phyloP scores from a whole-genome alignment of 225 moss, liverwort and hornwort species.

The Straminergon stramineum region DNA sequence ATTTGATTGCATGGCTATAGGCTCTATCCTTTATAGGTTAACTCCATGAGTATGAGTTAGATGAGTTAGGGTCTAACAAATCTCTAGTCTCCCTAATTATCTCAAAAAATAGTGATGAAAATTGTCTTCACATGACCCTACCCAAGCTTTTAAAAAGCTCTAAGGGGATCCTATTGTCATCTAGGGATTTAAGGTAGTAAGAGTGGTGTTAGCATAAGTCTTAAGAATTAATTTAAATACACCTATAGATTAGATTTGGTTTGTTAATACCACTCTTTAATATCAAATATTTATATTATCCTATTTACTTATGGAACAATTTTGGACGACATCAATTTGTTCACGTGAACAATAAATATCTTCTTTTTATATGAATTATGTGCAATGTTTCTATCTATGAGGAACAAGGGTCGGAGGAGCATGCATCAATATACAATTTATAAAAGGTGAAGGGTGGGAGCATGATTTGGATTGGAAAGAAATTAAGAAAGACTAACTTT shows the following conservation, averaged over 20 bases:
- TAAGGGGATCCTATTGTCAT: background rate
- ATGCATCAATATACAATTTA: no score
- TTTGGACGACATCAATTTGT: background rate
- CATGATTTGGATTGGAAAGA: background rate
- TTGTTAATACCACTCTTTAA: background rate
- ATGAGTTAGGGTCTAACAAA: background rate
- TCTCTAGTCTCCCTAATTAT: background rate
- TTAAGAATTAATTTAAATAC: background rate
- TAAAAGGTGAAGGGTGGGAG: no score
- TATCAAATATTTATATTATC: background rate
- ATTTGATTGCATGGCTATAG: background rate
- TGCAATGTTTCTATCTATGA: background rate
- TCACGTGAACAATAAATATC: background rate
- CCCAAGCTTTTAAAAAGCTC: background rate
- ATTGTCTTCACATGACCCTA: background rate
- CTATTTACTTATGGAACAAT: background rate
- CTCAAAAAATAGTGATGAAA: background rate
- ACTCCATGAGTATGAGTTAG: background rate
- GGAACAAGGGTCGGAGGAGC: background rate
- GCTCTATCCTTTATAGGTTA: fast-evolving
- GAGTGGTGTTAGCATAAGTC: background rate
- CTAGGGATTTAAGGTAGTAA: background rate
- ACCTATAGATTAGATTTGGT: background rate
- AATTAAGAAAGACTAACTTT: no score
- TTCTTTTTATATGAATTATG: background rate